Conservation (phyloP, 257 asterid genomes). For the Leonotis leonurus region DNA sequence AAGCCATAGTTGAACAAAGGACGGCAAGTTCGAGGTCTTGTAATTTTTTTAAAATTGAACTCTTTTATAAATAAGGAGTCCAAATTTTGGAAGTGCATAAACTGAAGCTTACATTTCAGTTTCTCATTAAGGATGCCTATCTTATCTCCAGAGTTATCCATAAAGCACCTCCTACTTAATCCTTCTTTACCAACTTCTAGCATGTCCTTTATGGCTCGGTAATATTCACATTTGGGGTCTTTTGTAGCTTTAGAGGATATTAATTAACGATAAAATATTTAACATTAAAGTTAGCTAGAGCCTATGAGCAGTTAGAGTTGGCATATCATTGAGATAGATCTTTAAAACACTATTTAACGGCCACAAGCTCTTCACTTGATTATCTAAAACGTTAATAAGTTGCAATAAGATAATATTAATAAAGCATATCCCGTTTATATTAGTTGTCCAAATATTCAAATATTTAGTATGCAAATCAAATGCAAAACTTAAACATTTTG, state of each 20-base stretch:
- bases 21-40: constrained; percentile 64
- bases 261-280: not conserved
- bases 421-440: constrained; percentile 5
- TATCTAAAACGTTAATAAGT: not conserved
- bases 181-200: not conserved
- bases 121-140: constrained; percentile 10
- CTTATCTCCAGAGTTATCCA: not conserved
- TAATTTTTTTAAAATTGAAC: constrained; percentile 4
- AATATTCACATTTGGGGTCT: not conserved
- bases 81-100: constrained; percentile 2
- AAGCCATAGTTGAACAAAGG: constrained; percentile 60
- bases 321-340: not conserved
- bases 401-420: not conserved
- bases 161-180: not conserved
- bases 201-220: not conserved
- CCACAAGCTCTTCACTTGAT: not conserved
- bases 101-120: constrained; percentile 6
- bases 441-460: not conserved
- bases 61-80: not conserved
- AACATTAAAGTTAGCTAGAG: constrained; percentile 2
- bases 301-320: not conserved
- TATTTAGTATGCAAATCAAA: not conserved
- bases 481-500: not conserved
- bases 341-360: not conserved
- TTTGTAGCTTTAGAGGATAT: not conserved